These are phyloP conservation scores for Penicillium oxalicum DNA, from an alignment of 2,329 filamentous ascomycete genomes.

Conservation along the genomic window DNA sequence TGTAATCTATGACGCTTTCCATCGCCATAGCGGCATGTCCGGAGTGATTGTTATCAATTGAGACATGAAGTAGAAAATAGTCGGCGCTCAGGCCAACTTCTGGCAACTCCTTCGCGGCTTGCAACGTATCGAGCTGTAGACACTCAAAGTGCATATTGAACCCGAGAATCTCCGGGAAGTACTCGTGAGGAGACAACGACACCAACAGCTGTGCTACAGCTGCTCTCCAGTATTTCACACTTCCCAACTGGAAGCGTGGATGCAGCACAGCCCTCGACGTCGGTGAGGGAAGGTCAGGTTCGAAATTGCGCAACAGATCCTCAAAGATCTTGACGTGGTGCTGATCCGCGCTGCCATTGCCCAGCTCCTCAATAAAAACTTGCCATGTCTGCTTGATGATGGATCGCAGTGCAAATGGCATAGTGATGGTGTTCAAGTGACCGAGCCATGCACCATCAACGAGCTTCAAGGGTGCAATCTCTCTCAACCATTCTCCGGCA, in stretches of 20 bases:
- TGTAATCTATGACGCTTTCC: slow-evolving; percentile 34
- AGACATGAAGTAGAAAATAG: slow-evolving; percentile 48
- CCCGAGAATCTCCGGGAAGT: slow-evolving; percentile 47
- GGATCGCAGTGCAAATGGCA: slow-evolving; percentile 36
- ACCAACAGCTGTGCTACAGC: slow-evolving; percentile 44
- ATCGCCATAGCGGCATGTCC: slow-evolving; percentile 47
- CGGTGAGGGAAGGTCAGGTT: slow-evolving; percentile 27
- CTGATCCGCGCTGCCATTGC: slow-evolving; percentile 44
- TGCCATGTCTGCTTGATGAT: slow-evolving; percentile 45
- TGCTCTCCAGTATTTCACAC: slow-evolving; percentile 36
- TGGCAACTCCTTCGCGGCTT: slow-evolving; percentile 39
- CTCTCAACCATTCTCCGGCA: slow-evolving; percentile 38
- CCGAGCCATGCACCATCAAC: slow-evolving; percentile 49
- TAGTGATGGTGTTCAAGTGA: slow-evolving; percentile 42
- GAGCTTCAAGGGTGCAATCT: slow-evolving; percentile 41
- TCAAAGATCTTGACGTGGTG: slow-evolving; percentile 41
- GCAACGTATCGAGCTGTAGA: slow-evolving; percentile 37
- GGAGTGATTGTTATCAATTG: slow-evolving; percentile 47
- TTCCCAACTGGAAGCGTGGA: slow-evolving; percentile 3
- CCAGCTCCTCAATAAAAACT: slow-evolving; percentile 47
- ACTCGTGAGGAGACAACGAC: slow-evolving; percentile 45
- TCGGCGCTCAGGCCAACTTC: slow-evolving; percentile 42
- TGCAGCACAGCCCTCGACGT: slow-evolving; percentile 25
- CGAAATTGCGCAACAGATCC: slow-evolving; percentile 29
- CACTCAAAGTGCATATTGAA: slow-evolving; percentile 49